These are phyloP conservation scores for Diplodia mutila DNA, from an alignment of 2,329 filamentous ascomycete genomes.

Conservation along the genomic window DNA sequence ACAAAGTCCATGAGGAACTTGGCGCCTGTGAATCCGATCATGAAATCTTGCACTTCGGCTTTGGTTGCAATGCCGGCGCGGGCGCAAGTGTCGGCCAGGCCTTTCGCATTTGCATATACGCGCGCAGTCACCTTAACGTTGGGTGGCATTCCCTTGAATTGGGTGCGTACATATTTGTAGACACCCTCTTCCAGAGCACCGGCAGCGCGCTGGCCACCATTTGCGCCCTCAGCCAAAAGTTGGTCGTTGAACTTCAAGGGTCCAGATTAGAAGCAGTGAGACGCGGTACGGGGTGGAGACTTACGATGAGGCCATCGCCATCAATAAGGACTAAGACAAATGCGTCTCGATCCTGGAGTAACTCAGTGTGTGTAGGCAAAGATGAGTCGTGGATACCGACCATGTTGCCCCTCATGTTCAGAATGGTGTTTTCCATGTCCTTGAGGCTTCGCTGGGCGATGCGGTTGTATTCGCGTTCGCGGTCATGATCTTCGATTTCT, in stretches of 20 bases:
- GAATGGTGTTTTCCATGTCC: slow-evolving; percentile 30
- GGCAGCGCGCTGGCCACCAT: slow-evolving; percentile 59
- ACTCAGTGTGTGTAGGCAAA: slow-evolving; percentile 18
- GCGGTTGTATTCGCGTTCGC: slow-evolving; percentile 32
- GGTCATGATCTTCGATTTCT: slow-evolving; percentile 34
- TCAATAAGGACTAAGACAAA: slow-evolving; percentile 60
- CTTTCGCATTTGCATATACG: slow-evolving; percentile 59
- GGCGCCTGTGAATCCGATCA: slow-evolving; percentile 58
- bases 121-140: slow-evolving; percentile 54
- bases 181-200: slow-evolving; percentile 51
- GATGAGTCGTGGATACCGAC: slow-evolving; percentile 28
- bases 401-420: slow-evolving; percentile 33
- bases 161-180: slow-evolving; percentile 46
- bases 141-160: slow-evolving; percentile 41
- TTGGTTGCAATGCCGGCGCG: slow-evolving; percentile 51
- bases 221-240: slow-evolving; percentile 53
- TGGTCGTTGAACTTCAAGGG: slow-evolving; percentile 52
- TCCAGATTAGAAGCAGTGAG: neutral
- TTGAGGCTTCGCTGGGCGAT: slow-evolving; percentile 34
- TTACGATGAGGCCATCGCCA: slow-evolving; percentile 56
- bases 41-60: slow-evolving; percentile 55
- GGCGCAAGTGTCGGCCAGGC: slow-evolving; percentile 53
- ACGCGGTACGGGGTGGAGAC: neutral
- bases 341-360: slow-evolving; percentile 34
- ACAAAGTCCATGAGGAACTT: slow-evolving; percentile 52